These are phyloP conservation scores for Mikania micrantha DNA, from an alignment of 129 eudicot species.

Conservation along the genomic window DNA sequence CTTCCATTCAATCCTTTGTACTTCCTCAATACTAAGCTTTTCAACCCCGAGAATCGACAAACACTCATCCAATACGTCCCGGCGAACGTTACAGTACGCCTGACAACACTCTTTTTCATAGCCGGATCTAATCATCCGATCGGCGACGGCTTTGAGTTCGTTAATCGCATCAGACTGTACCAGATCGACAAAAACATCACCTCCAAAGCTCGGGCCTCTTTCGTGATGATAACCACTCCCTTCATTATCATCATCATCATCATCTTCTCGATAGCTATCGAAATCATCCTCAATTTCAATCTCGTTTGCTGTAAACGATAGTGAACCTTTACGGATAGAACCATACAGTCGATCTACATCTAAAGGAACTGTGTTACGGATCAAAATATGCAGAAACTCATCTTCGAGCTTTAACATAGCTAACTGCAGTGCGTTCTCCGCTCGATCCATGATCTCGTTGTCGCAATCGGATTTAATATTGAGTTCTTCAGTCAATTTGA, in stretches of 20 bases:
- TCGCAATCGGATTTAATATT: slow-evolving; percentile 8
- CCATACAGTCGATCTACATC: slow-evolving; percentile 56
- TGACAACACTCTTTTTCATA: slow-evolving; percentile 90
- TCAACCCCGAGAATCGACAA: slow-evolving; percentile 68
- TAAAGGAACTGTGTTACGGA: slow-evolving; percentile 45
- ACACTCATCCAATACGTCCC: slow-evolving; percentile 74
- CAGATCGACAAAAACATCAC: slow-evolving; percentile 56
- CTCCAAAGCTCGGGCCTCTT: slow-evolving; percentile 64
- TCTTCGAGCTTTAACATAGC: slow-evolving; percentile 84
- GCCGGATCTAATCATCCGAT: slow-evolving; percentile 70
- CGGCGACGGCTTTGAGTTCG: slow-evolving; percentile 61
- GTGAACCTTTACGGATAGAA: slow-evolving; percentile 33
- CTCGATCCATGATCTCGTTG: slow-evolving; percentile 41
- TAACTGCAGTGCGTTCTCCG: slow-evolving; percentile 65
- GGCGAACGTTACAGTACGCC: slow-evolving; percentile 57
- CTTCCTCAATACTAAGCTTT: slow-evolving; percentile 77
- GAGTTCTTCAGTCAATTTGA: slow-evolving; percentile 43
- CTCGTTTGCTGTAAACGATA: slow-evolving; percentile 16
- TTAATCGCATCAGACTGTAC: slow-evolving; percentile 42
- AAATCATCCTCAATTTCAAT: slow-evolving; percentile 21
- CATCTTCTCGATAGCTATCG: slow-evolving; percentile 27
- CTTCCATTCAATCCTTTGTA: slow-evolving; percentile 80
- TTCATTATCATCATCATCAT: slow-evolving; percentile 24
- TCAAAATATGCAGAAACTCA: slow-evolving; percentile 51
- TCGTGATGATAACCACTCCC: slow-evolving; percentile 39